These are phyloP conservation scores for Pisolithus thermaeus DNA, from an alignment of 1,284 basidiomycete species.

Conservation along the genomic window DNA sequence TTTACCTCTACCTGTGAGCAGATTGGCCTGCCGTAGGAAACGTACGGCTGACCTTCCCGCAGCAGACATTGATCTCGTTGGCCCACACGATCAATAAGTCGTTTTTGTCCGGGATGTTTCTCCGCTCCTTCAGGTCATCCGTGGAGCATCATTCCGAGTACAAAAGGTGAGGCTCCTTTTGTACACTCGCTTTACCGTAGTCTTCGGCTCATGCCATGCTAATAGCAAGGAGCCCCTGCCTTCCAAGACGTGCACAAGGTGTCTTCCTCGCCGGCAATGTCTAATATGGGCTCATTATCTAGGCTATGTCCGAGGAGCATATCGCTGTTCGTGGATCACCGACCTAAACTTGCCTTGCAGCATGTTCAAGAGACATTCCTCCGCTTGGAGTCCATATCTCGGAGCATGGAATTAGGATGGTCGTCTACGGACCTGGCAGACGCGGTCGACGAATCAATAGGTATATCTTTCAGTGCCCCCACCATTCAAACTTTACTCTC, in stretches of 20 bases:
- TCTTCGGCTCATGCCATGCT: background rate
- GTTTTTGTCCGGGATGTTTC: constrained; percentile 47
- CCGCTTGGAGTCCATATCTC: constrained; percentile 35
- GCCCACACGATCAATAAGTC: constrained; percentile 45
- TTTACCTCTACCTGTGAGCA: constrained; percentile 46
- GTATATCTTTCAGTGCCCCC: constrained; percentile 13
- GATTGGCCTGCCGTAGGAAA: background rate
- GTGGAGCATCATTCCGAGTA: constrained; percentile 22
- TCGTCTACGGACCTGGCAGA: constrained; percentile 37
- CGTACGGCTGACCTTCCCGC: constrained; percentile 8
- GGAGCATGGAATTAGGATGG: constrained; percentile 51
- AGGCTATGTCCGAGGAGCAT: constrained; percentile 44
- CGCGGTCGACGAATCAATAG: constrained; percentile 34
- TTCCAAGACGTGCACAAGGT: constrained; percentile 32
- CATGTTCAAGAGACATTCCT: constrained; percentile 39
- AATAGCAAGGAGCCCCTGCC: constrained; percentile 24
- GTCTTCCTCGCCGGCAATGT: constrained; percentile 39
- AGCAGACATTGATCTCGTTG: constrained; percentile 39
- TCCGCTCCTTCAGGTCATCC: constrained; percentile 35
- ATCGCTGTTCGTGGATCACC: constrained; percentile 43
- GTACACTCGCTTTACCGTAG: background rate
- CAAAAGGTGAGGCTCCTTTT: constrained; percentile 24
- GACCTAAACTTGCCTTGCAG: constrained; percentile 40
- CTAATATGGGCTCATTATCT: constrained; percentile 47
- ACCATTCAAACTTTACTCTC: background rate